Base-by-base conservation (phyloP, 257 asterid genomes). In the Solanum verrucosum region DNA sequence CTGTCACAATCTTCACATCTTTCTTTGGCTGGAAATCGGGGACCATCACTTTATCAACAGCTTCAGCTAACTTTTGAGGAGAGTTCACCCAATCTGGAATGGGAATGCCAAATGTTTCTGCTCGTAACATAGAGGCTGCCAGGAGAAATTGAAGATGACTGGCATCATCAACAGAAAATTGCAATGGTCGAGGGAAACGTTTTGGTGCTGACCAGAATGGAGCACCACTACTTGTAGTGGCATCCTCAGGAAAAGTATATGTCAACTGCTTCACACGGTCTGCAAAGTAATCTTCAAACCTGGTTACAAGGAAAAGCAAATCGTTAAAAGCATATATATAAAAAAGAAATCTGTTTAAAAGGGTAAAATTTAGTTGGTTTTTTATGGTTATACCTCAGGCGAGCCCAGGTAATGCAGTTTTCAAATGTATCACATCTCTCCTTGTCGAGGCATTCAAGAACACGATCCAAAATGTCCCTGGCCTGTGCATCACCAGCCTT, bases 201-300 rank as follows among this genome's bases (percentile, higher is more conserved):
- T 96, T 96, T 23, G 99, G 99, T 38, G 99, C 97, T n/a, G 99
- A 96, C 99, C 99, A 96, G 88, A 96, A 96, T 77, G 96, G 98
- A 85, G 95, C 95, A 78, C 99, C 99, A 31, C 93, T 95, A 89
- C 98, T 95, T 52, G 98, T 96, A 77, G 96, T 92, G 88, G 99
- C 96, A 89, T 96, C 98, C 90, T 96, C 99, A 8, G 99, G 98
- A 74, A 96, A 96, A 83, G 98, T 96, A 90, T 85, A 96, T 40
- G 92, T 94, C 89, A 96, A 93, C 91, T 96, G 99, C 92, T 95
- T 95, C 91, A 96, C 97, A 84, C 97, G 94, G 88, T 93, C 93
- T 3, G 94, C 89, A 89, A 93, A 96, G 90, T 96, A 96, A 89
- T 96, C 99, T 90, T 95, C 99, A 87, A 96, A 96, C 96, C 99